These are phyloP conservation scores for Populus ilicifolia DNA, from an alignment of 345 rosid species.

Conservation along the genomic window DNA sequence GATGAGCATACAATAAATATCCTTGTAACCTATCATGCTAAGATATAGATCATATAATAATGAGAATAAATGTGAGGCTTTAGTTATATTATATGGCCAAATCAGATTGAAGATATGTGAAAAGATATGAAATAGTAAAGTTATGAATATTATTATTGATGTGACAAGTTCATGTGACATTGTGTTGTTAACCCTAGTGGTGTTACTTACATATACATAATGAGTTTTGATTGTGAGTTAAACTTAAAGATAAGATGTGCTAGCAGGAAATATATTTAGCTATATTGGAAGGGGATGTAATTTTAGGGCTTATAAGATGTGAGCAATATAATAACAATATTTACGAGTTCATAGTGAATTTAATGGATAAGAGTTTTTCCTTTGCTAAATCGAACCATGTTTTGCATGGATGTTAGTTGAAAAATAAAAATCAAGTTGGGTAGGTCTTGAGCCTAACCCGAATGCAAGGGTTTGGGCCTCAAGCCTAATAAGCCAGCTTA, in stretches of 20 bases:
- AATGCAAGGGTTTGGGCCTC: no score
- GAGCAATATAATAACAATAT: conserved; percentile 74
- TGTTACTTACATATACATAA: conserved; percentile 64
- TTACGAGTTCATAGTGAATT: conserved; percentile 68
- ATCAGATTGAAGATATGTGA: conserved; percentile 54
- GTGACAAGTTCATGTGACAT: conserved; percentile 65
- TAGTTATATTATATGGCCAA: conserved; percentile 44
- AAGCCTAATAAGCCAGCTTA: no score
- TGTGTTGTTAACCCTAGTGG: conserved; percentile 59
- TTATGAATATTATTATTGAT: conserved; percentile 43
- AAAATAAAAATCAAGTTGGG: conserved; percentile 16
- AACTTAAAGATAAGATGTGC: conserved; percentile 79
- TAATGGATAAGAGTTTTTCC: conserved; percentile 45
- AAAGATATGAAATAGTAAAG: conserved; percentile 42
- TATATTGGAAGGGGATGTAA: conserved; percentile 30
- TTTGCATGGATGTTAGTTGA: conserved; percentile 69
- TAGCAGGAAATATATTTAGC: conserved; percentile 50
- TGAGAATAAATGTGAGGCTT: conserved; percentile 54
- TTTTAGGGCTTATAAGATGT: conserved; percentile 55
- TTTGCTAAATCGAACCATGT: conserved; percentile 62
- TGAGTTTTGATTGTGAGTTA: conserved; percentile 71
- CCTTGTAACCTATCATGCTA: conserved; percentile 36
- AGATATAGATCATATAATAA: conserved; percentile 40
- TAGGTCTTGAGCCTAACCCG: no score
- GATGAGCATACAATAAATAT: conserved; percentile 19